Base-by-base conservation (phyloP, 768 basidiomycete genomes). In the Leucocoprinus leucothites region DNA sequence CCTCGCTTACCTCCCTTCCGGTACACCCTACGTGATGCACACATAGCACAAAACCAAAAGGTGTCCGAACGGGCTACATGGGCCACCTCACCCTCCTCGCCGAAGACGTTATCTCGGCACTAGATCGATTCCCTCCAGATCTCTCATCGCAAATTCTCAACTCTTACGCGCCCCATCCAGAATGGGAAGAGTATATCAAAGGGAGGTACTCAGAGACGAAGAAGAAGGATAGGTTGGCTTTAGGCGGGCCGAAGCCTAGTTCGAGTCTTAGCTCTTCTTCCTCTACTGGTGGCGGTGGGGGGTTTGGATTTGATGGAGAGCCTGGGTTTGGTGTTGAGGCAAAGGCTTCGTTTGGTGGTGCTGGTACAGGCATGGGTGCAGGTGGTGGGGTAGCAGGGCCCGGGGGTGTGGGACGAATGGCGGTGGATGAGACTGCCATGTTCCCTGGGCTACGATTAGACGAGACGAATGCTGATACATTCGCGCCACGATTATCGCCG, bases 81-180 rank as follows among this genome's bases (percentile, higher is more conserved):
- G 96, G 96, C 0, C 95, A 99, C 68, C 80, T 98, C 14, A 91
- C 89, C 11, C 84, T 98, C 60, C 93, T 99, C 62, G 87, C 94
- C 0, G 97, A 98, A 69, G 96, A 98, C 64, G 86, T 97, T 18
- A 87, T 97, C 66, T 84, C 85, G 54, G 90, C 95, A 8, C 80
- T 98, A 57, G 87, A 92, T 19, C 86, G 90, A 50, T 94, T 91
- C 71, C 93, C 95, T 0, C 76, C 81, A 14, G 92, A 94, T 26
- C 76, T 97, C 21, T 79, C 84, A 22, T 74, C 77, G 1, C 71
- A 77, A 54, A 56, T 49, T 1, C 81, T 97, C 57, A 76, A 81
- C 43, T 74, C 77, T 46, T 85, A 82, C 57, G 87, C 88, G 26
- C 90, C 91, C 3, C 84, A 87, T 46, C 82, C 77, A 1, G 75